Evolutionary conservation across 2,329 filamentous ascomycete species (phyloP).

Genomic region (Clarireedia homoeocarpa): DNA sequence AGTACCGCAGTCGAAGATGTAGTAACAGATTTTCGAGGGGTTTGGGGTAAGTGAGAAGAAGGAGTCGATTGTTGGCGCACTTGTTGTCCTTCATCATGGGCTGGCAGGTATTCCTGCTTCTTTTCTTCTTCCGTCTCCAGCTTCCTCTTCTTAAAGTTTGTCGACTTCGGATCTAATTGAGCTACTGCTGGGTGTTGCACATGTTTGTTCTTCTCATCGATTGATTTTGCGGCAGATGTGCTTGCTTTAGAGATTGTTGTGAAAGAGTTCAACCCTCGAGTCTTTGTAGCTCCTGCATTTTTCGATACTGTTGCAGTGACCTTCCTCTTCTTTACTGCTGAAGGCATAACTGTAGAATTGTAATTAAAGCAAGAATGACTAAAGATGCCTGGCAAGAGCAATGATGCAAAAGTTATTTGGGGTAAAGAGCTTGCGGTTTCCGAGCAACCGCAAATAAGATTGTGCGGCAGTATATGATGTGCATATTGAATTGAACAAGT

Average conservation of each 20-base stretch:
- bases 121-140: conserved; percentile 16
- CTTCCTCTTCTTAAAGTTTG: conserved; percentile 29
- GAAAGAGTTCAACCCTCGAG: conserved; percentile 34
- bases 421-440: conserved; percentile 1
- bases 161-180: conserved; percentile 23
- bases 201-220: conserved; percentile 28
- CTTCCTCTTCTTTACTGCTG: conserved; percentile 26
- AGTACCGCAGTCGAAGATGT: conserved; percentile 9
- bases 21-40: conserved; percentile 20
- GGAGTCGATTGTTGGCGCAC: conserved; percentile 7
- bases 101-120: background rate
- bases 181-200: conserved; percentile 29
- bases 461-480: background rate
- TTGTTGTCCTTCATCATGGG: conserved; percentile 13
- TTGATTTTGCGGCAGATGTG: conserved; percentile 26
- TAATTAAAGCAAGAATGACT: conserved; percentile 3
- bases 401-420: conserved; percentile 1
- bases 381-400: background rate
- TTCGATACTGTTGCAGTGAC: conserved; percentile 15
- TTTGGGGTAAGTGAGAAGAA: conserved; percentile 17
- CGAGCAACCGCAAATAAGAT: no score
- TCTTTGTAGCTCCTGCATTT: conserved; percentile 11
- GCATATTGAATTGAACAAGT: background rate
- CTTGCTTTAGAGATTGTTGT: conserved; percentile 36
- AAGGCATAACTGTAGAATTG: conserved; percentile 25